A percentile compares a stretch with the other conserved stretches of the same genome.
phyloP scores from a whole-genome alignment of 371 early-diverging fungal species.

The Circinella minor region DNA sequence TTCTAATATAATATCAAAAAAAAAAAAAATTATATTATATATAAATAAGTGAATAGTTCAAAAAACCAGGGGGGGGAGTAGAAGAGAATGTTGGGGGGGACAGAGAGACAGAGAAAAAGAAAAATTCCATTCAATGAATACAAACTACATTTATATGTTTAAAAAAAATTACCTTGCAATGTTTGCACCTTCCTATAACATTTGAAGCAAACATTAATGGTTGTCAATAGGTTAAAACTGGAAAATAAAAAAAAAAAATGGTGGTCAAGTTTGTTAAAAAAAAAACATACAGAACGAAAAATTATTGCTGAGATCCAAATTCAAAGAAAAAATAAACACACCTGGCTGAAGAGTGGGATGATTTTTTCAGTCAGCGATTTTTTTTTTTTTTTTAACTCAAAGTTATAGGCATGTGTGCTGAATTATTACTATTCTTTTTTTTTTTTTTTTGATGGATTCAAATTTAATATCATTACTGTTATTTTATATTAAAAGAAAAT shows the following conservation, averaged over 20 bases:
- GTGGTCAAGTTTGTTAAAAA: no score
- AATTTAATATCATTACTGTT: no score
- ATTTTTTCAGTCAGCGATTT: not conserved
- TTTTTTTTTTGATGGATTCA: no score
- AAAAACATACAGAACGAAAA: not conserved
- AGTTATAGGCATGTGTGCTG: no score
- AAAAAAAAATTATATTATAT: no score
- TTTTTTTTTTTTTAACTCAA: no score
- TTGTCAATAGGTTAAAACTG: not conserved
- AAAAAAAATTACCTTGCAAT: slow-evolving; percentile 10
- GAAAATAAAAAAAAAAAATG: not conserved
- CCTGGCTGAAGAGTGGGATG: not conserved
- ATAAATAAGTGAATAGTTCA: not conserved
- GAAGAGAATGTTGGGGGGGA: no score
- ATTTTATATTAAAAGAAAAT: no score
- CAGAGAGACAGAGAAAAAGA: no score
- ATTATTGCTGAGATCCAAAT: not conserved
- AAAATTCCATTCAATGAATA: no score
- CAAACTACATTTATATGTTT: not conserved
- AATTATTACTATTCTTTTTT: no score
- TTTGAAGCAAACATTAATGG: not conserved
- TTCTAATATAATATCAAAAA: not conserved
- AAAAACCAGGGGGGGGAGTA: no score
- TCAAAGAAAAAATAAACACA: not conserved
- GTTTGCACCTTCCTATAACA: not conserved